A percentile compares a stretch with the other conserved stretches of the same genome.
Evolutionary conservation across 1,284 basidiomycete species (phyloP).

Genomic region (Sphagnurus paluster): DNA sequence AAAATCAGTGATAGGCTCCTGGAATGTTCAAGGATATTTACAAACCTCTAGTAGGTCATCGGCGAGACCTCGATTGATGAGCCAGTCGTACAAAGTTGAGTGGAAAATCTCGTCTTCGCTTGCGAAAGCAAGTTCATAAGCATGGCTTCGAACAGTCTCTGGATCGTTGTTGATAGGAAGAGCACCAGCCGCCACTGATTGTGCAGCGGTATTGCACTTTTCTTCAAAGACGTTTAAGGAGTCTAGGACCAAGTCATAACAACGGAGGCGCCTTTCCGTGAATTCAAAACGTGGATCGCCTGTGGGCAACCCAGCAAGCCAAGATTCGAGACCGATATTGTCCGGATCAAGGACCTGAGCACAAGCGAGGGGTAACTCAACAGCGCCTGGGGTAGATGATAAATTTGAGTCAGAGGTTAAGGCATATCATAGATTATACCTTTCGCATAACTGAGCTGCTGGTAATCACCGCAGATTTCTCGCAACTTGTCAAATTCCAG

Average conservation of each 20-base stretch:
- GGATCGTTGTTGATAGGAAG: conserved; percentile 46
- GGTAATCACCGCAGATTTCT: conserved; percentile 87
- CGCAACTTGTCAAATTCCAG: conserved; percentile 84
- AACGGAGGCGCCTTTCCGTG: conserved; percentile 66
- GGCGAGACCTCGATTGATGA: conserved; percentile 76
- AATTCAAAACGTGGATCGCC: conserved; percentile 62
- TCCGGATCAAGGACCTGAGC: conserved; percentile 82
- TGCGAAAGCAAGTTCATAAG: conserved; percentile 81
- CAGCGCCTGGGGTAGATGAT: conserved; percentile 62
- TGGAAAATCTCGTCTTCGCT: conserved; percentile 94
- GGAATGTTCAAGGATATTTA: conserved; percentile 5
- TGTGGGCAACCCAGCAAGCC: conserved; percentile 63
- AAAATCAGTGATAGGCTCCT: conserved; percentile 10
- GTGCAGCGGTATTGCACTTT: conserved; percentile 36
- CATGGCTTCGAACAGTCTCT: conserved; percentile 69
- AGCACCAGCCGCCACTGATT: conserved; percentile 23
- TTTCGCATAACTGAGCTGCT: conserved; percentile 78
- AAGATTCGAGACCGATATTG: conserved; percentile 77
- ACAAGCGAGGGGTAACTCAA: conserved; percentile 85
- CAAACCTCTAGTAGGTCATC: conserved; percentile 89
- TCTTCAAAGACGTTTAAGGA: conserved; percentile 83
- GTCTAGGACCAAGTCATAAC: conserved; percentile 84
- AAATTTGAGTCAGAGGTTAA: conserved; percentile 2
- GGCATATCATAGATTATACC: conserved; percentile 41
- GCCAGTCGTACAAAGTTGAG: conserved; percentile 93